Base-by-base conservation (phyloP, 2,329 filamentous ascomycete species). In the Colletotrichum lindemuthianum region DNA sequence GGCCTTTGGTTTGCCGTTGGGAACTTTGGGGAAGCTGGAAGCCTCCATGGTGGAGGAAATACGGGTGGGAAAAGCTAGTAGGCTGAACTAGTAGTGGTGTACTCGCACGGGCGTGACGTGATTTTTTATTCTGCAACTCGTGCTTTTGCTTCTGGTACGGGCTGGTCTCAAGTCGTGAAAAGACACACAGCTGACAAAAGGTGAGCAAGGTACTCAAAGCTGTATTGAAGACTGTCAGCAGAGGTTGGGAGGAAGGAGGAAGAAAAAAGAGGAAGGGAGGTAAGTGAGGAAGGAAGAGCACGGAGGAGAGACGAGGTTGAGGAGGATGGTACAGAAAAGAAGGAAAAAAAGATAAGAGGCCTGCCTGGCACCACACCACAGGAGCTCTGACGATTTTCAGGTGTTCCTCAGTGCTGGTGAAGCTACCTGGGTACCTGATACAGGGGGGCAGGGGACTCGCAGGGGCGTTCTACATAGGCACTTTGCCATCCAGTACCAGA, bases 1-100 rank as follows among this genome's bases (percentile, higher is more conserved):
- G 51, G 72, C 72, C 44, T 73, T 73, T 39, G 72, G 65, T 59
- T 72, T 65, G 48, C 71, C 70, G 45, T 75, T 74, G 16, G 66
- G 58, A 8, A 63, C 61, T 50, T 74, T 74, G 41, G 61, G 34
- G 16, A 55, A 67, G 65, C 67, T 84, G 65, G 75, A 73, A 44
- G 73, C 71, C 74, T 76, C 75, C 78, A 81, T 80, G 70, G 68
- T 68, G 70, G 70, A 66, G 58, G 61, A 54, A 16, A 43, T 56
- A 39, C 39, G 36, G 49, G n/a, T 32, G 54, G 52, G 34, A 52
- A 47, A 9, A 36, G 37, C 60, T 50, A 64, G 45, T 16, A 58
- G 6, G 58, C 45, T 24, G 24, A 24, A 24, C 24, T 24, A 24
- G 24, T 24, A 4, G 24, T 24, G 24, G 24, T 24, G 24, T 3